Conservation (phyloP, 208 protist genomes). For the Trypanosoma congolense region DNA sequence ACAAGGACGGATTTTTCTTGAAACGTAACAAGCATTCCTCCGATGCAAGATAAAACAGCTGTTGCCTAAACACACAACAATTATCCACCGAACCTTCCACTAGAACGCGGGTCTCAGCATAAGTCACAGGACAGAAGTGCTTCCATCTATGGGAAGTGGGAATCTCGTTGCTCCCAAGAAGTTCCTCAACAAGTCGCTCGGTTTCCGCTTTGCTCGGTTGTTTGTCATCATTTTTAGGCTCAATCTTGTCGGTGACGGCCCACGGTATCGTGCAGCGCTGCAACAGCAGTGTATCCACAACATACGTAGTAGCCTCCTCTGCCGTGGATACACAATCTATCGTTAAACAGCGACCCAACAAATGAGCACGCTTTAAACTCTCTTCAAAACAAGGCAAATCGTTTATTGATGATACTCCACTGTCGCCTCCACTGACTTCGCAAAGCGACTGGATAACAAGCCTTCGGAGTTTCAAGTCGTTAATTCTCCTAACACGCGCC, state of each 20-base stretch:
- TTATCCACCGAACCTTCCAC: slow-evolving; percentile 67
- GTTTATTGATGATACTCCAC: slow-evolving; percentile 5
- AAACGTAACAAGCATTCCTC: slow-evolving; percentile 45
- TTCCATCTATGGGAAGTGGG: slow-evolving; percentile 52
- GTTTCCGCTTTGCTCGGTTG: slow-evolving; percentile 24
- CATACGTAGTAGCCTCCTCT: slow-evolving; percentile 38
- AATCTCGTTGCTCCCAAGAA: slow-evolving; percentile 24
- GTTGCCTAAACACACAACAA: slow-evolving; percentile 52
- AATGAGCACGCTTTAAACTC: slow-evolving; percentile 17
- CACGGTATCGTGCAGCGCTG: slow-evolving; percentile 32
- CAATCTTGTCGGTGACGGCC: slow-evolving; percentile 4
- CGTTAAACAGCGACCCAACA: slow-evolving; percentile 18
- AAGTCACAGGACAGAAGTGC: slow-evolving; percentile 81
- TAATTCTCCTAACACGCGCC: slow-evolving; percentile 23
- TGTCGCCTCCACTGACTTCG: background rate
- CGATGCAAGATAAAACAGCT: slow-evolving; percentile 64
- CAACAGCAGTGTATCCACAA: slow-evolving; percentile 42
- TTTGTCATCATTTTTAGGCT: background rate
- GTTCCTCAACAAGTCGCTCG: slow-evolving; percentile 36
- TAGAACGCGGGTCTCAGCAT: slow-evolving; percentile 53
- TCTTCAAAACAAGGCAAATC: slow-evolving; percentile 23
- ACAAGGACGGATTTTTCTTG: slow-evolving; percentile 48
- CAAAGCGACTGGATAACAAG: slow-evolving; percentile 10
- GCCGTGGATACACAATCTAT: slow-evolving; percentile 29
- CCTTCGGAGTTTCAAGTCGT: slow-evolving; percentile 22